phyloP scores from a whole-genome alignment of 2,329 filamentous ascomycete species.

The Aspergillus candidus region DNA sequence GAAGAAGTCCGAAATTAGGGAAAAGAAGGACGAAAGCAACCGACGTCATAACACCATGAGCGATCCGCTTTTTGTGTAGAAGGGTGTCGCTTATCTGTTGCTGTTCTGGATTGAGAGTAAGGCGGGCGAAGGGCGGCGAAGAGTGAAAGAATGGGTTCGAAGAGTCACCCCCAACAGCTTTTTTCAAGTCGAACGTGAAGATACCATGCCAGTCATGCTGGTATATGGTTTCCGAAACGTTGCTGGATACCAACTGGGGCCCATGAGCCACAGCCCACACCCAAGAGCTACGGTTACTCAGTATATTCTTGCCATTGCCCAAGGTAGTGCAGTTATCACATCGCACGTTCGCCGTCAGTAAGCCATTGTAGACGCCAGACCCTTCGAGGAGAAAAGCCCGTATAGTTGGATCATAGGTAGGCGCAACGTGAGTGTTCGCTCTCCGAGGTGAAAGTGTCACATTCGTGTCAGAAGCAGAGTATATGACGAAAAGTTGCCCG shows the following conservation, averaged over 20 bases:
- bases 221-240: conserved; percentile 37
- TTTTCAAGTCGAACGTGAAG: conserved; percentile 45
- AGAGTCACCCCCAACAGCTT: conserved; percentile 45
- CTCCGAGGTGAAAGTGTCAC: conserved; percentile 56
- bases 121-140: conserved; percentile 3
- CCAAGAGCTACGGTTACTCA: conserved; percentile 20
- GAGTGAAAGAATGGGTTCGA: conserved; percentile 25
- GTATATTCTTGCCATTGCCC: conserved; percentile 13
- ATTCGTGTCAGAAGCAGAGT: conserved; percentile 50
- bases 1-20: conserved; percentile 24
- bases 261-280: conserved; percentile 33
- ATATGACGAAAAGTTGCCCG: conserved; percentile 58
- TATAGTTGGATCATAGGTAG: conserved; percentile 41
- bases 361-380: conserved; percentile 48
- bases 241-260: conserved; percentile 43
- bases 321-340: conserved; percentile 26
- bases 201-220: conserved; percentile 41
- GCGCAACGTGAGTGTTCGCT: conserved; percentile 45
- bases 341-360: conserved; percentile 56
- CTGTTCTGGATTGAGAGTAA: conserved; percentile 5
- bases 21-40: conserved; percentile 39
- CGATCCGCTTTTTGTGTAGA: conserved; percentile 15
- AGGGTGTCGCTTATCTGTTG: conserved; percentile 12
- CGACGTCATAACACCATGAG: conserved; percentile 13
- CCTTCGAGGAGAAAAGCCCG: conserved; percentile 52